phyloP scores from a whole-genome alignment of 2,329 filamentous ascomycete species.

The Phialophora macrospora region DNA sequence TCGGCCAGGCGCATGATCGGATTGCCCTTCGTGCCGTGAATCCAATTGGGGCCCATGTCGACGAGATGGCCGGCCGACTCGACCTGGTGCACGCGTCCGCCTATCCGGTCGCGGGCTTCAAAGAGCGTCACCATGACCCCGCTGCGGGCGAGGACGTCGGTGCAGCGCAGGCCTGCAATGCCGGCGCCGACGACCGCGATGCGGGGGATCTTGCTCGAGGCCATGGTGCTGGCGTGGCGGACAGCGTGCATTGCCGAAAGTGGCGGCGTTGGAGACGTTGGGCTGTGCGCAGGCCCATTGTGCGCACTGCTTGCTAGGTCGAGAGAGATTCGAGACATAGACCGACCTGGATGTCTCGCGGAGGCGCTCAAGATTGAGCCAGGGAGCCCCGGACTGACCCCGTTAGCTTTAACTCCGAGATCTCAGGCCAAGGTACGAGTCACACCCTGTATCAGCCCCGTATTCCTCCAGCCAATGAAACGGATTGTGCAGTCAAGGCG shows the following conservation, averaged over 20 bases:
- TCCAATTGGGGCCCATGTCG: conserved; percentile 69
- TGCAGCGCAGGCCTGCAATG: conserved; percentile 63
- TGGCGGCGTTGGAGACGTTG: background rate
- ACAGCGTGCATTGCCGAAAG: conserved; percentile 21
- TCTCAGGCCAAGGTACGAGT: background rate
- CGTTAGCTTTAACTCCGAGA: background rate
- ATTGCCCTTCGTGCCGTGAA: conserved; percentile 65
- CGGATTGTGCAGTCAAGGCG: background rate
- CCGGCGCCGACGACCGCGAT: conserved; percentile 67
- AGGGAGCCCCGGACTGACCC: background rate
- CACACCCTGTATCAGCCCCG: too few species aligned
- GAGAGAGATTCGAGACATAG: conserved; percentile 34
- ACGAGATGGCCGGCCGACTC: conserved; percentile 56
- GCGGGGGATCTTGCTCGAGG: conserved; percentile 51
- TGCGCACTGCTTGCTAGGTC: conserved; percentile 32
- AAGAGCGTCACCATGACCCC: conserved; percentile 64
- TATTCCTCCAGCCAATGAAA: background rate
- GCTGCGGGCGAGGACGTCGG: conserved; percentile 61
- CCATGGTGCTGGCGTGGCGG: conserved; percentile 19
- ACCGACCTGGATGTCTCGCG: background rate
- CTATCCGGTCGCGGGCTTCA: conserved; percentile 63
- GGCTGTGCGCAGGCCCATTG: conserved; percentile 15
- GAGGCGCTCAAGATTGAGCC: background rate
- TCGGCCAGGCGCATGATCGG: conserved; percentile 63
- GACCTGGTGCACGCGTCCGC: conserved; percentile 62